Evolutionary conservation across 2,329 filamentous ascomycete species (phyloP), one percentile per base, ranked within the genome.

Genomic region (Botrytis fragariae): DNA sequence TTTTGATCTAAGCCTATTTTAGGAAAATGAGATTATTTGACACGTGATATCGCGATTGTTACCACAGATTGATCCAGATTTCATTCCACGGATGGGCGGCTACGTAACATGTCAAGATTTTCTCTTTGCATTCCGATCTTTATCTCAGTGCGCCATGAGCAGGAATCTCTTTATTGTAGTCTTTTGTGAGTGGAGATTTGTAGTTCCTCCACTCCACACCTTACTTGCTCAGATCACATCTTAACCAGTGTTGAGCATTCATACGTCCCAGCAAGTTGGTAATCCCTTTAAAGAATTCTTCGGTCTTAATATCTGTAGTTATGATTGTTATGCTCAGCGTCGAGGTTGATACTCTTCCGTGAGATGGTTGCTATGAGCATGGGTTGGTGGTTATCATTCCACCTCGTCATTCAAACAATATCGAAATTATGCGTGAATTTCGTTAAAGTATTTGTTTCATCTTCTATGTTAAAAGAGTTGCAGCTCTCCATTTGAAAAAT

Each of bases 21-120:
- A 8, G 29, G 4, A n/a, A 51, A 14, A 25, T 45, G 25, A 3
- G 1, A 18, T 2, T 0, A 5, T 25, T 5, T 0, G 1, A 0
- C 32, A 64, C 69, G 45, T 71, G 61, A 71, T 32, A 2, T 20
- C 3, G n/a, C 51, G 22, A 62, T 62, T 18, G 32, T 59, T 9
- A 5, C 64, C 10, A 54, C n/a, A 32, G n/a, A 44, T 20, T 44
- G 5, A 32, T 39, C 35, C 44, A 42, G 35, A 42, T 32, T 42
- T 57, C 64, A 68, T 54, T 68, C 64, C 48, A 68, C 35, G 48
- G 64, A 5, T 57, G 16, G 37, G 25, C 35, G 37, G 25, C 35
- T 42, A 51, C 25, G 29, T 14, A 54, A 39, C 16, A 54, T 67
- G 32, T 39, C 37, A 18, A 22, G n/a, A 44, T 39, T n/a, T 35